phyloP scores from a whole-genome alignment of 1,284 basidiomycete genomes.

The Earliella scabrosa region DNA sequence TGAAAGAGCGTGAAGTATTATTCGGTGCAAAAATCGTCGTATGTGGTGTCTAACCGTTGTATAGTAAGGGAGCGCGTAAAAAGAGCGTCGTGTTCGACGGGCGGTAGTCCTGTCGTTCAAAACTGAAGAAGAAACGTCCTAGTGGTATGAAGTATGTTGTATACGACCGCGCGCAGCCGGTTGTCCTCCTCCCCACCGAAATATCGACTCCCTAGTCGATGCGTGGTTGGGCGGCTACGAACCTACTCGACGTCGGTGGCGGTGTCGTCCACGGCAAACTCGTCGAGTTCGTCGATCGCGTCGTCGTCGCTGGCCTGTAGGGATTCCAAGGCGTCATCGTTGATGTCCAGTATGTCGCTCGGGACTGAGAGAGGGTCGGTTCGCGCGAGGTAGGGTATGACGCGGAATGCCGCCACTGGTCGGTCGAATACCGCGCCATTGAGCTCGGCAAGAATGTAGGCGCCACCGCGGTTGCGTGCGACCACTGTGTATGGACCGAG shows the following conservation, averaged over 20 bases:
- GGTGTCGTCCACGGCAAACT: neutral
- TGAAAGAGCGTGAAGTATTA: no score
- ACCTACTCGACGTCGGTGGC: neutral
- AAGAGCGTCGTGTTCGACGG: no score
- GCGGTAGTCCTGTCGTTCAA: no score
- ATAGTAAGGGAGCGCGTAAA: no score
- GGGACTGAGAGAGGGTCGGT: neutral
- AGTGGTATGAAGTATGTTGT: no score
- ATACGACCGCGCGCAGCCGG: no score
- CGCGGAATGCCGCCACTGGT: constrained; percentile 35
- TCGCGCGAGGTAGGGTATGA: constrained; percentile 37
- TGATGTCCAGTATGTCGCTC: neutral
- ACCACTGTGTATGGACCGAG: no score
- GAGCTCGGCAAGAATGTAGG: constrained; percentile 39
- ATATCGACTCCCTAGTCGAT: neutral
- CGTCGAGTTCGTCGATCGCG: neutral
- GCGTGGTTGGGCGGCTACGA: no score
- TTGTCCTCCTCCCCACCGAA: no score
- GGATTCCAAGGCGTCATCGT: neutral
- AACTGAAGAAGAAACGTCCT: no score
- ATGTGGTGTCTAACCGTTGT: no score
- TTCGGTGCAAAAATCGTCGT: no score
- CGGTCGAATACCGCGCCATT: constrained; percentile 34
- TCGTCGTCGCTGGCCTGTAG: neutral
- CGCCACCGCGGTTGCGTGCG: constrained; percentile 30